Percentiles rank a stretch among this genome's conserved stretches.
Evolutionary conservation across 768 basidiomycete genomes (phyloP).

Genomic region (Macrolepiota fuliginosa): DNA sequence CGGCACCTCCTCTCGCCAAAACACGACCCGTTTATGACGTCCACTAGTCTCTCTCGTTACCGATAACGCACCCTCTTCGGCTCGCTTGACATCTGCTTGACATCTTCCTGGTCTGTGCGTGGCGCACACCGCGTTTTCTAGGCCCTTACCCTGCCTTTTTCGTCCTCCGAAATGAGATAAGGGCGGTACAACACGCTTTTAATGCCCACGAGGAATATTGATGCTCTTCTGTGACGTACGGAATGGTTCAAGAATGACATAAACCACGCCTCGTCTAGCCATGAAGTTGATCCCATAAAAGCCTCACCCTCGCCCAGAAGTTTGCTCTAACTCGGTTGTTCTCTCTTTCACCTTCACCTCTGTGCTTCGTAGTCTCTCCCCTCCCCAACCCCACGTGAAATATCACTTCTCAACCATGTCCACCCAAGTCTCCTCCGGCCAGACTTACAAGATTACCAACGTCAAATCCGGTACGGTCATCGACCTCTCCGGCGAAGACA

Average conservation of each 20-base stretch:
- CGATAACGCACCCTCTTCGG: not conserved
- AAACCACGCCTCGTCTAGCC: slow-evolving; percentile 2
- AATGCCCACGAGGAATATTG: slow-evolving; percentile 1
- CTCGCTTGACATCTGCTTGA: not conserved
- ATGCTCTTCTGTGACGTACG: slow-evolving; percentile 7
- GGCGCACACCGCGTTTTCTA: not conserved
- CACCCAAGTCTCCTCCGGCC: slow-evolving; percentile 33
- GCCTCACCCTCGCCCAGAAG: not conserved
- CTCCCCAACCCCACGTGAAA: not conserved
- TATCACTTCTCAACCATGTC: slow-evolving; percentile 18
- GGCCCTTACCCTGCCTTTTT: not conserved
- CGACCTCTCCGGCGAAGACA: slow-evolving; percentile 55
- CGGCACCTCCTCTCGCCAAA: not conserved
- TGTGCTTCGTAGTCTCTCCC: not conserved
- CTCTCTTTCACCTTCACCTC: not conserved
- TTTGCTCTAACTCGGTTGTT: not conserved
- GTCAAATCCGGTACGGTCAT: slow-evolving; percentile 48
- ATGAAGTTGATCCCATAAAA: slow-evolving; percentile 11
- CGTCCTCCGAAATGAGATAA: slow-evolving; percentile 3
- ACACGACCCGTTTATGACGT: not conserved
- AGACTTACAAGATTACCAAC: slow-evolving; percentile 47
- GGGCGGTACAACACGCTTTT: not conserved
- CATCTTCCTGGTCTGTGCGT: slow-evolving; percentile 6
- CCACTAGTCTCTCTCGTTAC: not conserved
- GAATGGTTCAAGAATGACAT: slow-evolving; percentile 8